Percentiles rank a stretch among this genome's conserved stretches.
Evolutionary conservation across 164 flowering plant genomes (phyloP).

Genomic region (Akebia trifoliata): DNA sequence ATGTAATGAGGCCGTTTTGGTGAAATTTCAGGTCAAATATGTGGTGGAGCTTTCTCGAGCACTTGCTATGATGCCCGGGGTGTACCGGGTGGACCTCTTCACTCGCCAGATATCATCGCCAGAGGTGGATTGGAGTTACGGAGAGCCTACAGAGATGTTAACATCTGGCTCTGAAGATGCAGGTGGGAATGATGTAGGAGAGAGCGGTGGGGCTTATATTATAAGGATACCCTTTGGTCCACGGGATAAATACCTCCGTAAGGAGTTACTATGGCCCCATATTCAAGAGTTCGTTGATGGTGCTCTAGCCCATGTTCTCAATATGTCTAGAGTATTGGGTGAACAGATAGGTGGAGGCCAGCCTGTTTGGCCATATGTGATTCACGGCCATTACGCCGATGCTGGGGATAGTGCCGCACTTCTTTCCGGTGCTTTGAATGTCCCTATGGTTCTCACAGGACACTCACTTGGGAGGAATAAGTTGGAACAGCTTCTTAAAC

Average conservation of each 20-base stretch:
- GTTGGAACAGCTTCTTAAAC: slow-evolving; percentile 82
- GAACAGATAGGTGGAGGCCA: slow-evolving; percentile 70
- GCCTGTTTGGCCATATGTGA: slow-evolving; percentile 79
- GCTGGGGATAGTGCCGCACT: slow-evolving; percentile 90
- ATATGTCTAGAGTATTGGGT: slow-evolving; percentile 67
- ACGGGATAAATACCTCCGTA: slow-evolving; percentile 58
- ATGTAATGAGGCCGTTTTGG: neutral
- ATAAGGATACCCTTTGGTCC: slow-evolving; percentile 81
- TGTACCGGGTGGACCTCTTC: slow-evolving; percentile 75
- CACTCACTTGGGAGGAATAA: slow-evolving; percentile 83
- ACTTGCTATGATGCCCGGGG: slow-evolving; percentile 74
- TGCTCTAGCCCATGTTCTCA: slow-evolving; percentile 64
- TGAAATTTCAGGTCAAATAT: slow-evolving; percentile 54
- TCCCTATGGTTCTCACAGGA: slow-evolving; percentile 82
- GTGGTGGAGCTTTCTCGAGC: slow-evolving; percentile 81
- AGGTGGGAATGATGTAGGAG: slow-evolving; percentile 48
- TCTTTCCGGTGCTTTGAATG: slow-evolving; percentile 77
- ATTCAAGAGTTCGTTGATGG: slow-evolving; percentile 85
- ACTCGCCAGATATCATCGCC: slow-evolving; percentile 70
- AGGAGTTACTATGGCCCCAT: slow-evolving; percentile 74
- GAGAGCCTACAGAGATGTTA: slow-evolving; percentile 82
- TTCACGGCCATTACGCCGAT: slow-evolving; percentile 86
- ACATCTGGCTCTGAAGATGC: slow-evolving; percentile 43
- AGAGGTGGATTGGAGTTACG: slow-evolving; percentile 76
- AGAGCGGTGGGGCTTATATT: slow-evolving; percentile 82